A percentile compares a stretch with the other conserved stretches of the same genome.
These are phyloP conservation scores for Yamadazyma trypodendri DNA, from an alignment of 1,139 yeast genomes.

Conservation along the genomic window DNA sequence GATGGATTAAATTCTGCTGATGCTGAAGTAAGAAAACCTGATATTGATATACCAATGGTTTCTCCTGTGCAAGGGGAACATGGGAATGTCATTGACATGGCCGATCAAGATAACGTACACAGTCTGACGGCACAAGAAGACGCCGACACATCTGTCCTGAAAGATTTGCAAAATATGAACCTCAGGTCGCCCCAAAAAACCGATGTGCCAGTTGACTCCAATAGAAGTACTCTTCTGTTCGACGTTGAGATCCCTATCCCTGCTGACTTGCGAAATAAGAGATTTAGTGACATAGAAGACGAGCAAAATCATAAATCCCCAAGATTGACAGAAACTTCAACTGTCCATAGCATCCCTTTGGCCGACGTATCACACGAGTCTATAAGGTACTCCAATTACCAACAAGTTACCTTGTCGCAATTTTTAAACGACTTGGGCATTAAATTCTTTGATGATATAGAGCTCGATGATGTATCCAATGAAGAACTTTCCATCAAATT, in stretches of 20 bases:
- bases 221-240: slow-evolving; percentile 1
- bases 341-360: slow-evolving; percentile 30
- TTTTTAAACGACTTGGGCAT: slow-evolving; percentile 50
- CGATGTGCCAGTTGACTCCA: not conserved
- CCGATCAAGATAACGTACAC: not conserved
- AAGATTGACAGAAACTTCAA: slow-evolving; percentile 20
- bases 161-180: not conserved
- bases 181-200: not conserved
- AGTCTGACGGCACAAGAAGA: not conserved
- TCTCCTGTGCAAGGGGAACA: too few species aligned
- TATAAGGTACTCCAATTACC: slow-evolving; percentile 15
- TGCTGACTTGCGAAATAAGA: slow-evolving; percentile 11
- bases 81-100: too few species aligned
- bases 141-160: not conserved
- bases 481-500: slow-evolving; percentile 6
- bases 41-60: too few species aligned
- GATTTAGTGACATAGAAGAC: slow-evolving; percentile 13
- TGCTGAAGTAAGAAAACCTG: too few species aligned
- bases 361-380: slow-evolving; percentile 23
- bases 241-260: slow-evolving; percentile 18
- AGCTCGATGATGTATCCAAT: slow-evolving; percentile 32
- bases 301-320: slow-evolving; percentile 4
- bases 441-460: slow-evolving; percentile 52
- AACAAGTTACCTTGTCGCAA: slow-evolving; percentile 37
- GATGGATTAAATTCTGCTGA: too few species aligned